Conservation (phyloP, 2,329 filamentous ascomycete genomes). For the Nothophoma quercina region DNA sequence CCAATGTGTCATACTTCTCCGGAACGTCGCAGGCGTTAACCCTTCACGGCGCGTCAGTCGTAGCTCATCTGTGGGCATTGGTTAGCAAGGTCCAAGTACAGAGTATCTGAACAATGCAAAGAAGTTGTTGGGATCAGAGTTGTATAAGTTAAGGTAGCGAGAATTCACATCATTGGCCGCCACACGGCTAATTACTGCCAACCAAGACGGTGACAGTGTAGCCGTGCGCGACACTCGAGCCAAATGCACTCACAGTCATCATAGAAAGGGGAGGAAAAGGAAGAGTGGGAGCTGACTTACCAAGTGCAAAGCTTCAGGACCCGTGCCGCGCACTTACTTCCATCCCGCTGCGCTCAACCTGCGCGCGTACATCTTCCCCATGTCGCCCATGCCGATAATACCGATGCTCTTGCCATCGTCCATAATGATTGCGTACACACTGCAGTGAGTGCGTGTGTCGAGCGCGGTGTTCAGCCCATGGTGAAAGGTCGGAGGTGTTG, state of each 20-base stretch:
- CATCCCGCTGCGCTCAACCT: conserved; percentile 89
- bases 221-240: conserved; percentile 90
- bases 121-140: conserved; percentile 73
- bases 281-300: conserved; percentile 33
- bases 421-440: conserved; percentile 54
- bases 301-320: conserved; percentile 24
- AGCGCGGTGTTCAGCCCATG: conserved; percentile 42
- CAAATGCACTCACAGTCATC: conserved; percentile 99
- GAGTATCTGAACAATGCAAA: conserved; percentile 28
- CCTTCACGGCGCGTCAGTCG: conserved; percentile 61
- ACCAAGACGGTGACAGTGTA: conserved; percentile 78
- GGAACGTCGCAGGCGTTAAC: conserved; percentile 94
- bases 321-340: conserved; percentile 73
- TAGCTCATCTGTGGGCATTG: conserved; percentile 39
- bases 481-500: conserved; percentile 18
- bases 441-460: conserved; percentile 30
- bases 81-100: conserved; percentile 40
- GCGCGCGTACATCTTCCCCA: conserved; percentile 98
- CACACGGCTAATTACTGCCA: conserved; percentile 61
- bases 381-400: conserved; percentile 98
- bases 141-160: conserved; percentile 92
- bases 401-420: conserved; percentile 77
- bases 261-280: conserved; percentile 57
- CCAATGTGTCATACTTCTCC: conserved; percentile 83
- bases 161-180: conserved; percentile 97